Conservation (phyloP, 345 rosid species). For the Sonneratia caseolaris region DNA sequence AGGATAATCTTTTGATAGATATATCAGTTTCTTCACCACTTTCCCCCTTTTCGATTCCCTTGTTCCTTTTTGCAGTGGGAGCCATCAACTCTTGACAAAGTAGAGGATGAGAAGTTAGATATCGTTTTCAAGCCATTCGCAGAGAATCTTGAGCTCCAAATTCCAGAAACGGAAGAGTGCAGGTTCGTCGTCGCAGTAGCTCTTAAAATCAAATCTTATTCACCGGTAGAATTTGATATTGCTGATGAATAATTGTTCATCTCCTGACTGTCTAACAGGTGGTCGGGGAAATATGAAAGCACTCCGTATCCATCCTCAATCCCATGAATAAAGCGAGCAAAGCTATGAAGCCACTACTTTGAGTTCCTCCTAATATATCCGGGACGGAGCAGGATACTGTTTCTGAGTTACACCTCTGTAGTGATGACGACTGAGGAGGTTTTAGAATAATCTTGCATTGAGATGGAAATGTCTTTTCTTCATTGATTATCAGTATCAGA, state of each 20-base stretch:
- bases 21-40: not conserved
- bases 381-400: not conserved
- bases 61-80: slow-evolving; percentile 48
- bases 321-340: slow-evolving; percentile 5
- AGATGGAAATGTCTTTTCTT: not conserved
- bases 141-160: slow-evolving; percentile 56
- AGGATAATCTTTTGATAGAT: not conserved
- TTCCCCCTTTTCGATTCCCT: not conserved
- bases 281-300: slow-evolving; percentile 71
- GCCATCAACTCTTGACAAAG: slow-evolving; percentile 46
- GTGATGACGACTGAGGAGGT: not conserved
- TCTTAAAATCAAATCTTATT: not conserved
- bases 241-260: not conserved
- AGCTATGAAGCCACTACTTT: not conserved
- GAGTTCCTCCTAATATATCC: not conserved
- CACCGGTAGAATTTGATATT: not conserved
- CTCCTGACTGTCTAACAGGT: slow-evolving; percentile 33
- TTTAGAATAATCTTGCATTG: not conserved
- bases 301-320: slow-evolving; percentile 32
- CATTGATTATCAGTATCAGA: not conserved
- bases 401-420: not conserved
- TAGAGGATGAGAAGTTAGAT: slow-evolving; percentile 47
- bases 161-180: slow-evolving; percentile 57
- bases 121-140: slow-evolving; percentile 48
- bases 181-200: slow-evolving; percentile 29